These are phyloP conservation scores for Penicillium brevicompactum DNA, from an alignment of 2,329 filamentous ascomycete genomes.

Conservation along the genomic window DNA sequence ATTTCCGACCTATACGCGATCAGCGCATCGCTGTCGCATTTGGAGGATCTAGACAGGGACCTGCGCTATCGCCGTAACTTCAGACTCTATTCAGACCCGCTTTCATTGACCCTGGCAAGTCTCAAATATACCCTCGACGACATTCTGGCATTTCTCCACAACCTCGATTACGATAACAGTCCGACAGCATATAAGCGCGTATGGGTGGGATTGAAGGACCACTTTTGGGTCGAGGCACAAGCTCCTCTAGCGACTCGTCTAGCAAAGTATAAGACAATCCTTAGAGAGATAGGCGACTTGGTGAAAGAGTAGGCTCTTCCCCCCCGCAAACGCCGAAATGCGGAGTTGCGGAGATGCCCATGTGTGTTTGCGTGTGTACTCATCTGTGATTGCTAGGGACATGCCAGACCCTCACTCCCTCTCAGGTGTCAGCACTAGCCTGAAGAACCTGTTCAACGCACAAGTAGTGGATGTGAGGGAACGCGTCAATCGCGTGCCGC, in stretches of 20 bases:
- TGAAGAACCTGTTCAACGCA: slow-evolving; percentile 30
- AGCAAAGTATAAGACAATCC: slow-evolving; percentile 53
- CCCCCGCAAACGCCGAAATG: neutral
- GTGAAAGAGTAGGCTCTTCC: slow-evolving; percentile 48
- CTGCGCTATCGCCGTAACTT: slow-evolving; percentile 43
- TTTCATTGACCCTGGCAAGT: slow-evolving; percentile 53
- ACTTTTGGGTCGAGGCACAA: slow-evolving; percentile 51
- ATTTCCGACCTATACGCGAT: slow-evolving; percentile 59
- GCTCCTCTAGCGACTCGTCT: slow-evolving; percentile 52
- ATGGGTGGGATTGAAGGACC: slow-evolving; percentile 53
- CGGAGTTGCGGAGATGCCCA: neutral
- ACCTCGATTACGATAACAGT: slow-evolving; percentile 35
- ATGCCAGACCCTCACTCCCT: slow-evolving; percentile 29
- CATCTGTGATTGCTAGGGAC: slow-evolving; percentile 25
- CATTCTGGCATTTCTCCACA: slow-evolving; percentile 50
- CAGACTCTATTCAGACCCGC: slow-evolving; percentile 47
- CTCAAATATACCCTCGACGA: slow-evolving; percentile 55
- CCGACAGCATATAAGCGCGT: slow-evolving; percentile 48
- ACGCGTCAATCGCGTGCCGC: slow-evolving; percentile 28
- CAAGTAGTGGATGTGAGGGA: slow-evolving; percentile 34
- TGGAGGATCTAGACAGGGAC: slow-evolving; percentile 49
- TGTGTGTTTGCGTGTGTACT: slow-evolving; percentile 16
- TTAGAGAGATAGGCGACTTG: slow-evolving; percentile 48
- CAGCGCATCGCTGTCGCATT: slow-evolving; percentile 51
- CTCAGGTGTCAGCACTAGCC: slow-evolving; percentile 24